Percentiles rank a stretch among this genome's conserved stretches.
These are phyloP conservation scores for Beauveria caledonica DNA, from an alignment of 2,329 filamentous ascomycete species.

Conservation along the genomic window DNA sequence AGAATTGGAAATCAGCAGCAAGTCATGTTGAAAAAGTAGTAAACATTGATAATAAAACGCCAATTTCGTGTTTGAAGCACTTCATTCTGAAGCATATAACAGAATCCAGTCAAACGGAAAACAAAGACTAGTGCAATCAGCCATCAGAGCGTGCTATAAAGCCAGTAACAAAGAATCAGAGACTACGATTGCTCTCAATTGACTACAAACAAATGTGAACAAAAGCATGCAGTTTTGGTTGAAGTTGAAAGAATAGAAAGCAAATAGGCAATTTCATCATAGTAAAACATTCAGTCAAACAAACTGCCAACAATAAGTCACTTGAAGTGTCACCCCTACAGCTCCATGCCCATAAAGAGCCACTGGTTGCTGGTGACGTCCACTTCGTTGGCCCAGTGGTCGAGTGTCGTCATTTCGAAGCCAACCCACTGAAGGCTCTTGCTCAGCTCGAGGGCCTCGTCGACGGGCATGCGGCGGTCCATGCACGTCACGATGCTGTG, in stretches of 20 bases:
- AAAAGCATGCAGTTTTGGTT: slow-evolving; percentile 2
- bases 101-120: not conserved
- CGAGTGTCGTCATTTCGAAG: slow-evolving; percentile 74
- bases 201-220: not conserved
- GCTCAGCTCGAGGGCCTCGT: slow-evolving; percentile 58
- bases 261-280: slow-evolving; percentile 12
- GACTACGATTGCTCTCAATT: not conserved
- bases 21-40: too few species aligned
- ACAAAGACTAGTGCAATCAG: not conserved
- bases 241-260: slow-evolving; percentile 12
- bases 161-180: slow-evolving; percentile 11
- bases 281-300: not conserved
- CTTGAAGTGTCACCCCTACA: slow-evolving; percentile 37
- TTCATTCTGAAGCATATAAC: not conserved
- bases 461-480: slow-evolving; percentile 57
- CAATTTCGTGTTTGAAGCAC: too few species aligned
- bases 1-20: too few species aligned
- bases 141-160: not conserved
- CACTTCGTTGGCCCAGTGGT: slow-evolving; percentile 59
- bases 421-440: slow-evolving; percentile 90
- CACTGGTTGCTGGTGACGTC: slow-evolving; percentile 68
- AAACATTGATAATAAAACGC: too few species aligned
- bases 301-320: not conserved
- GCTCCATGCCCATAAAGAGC: slow-evolving; percentile 84
- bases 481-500: slow-evolving; percentile 72